These are phyloP conservation scores for Boletus sp. DNA, from an alignment of 768 basidiomycete genomes.

Conservation along the genomic window DNA sequence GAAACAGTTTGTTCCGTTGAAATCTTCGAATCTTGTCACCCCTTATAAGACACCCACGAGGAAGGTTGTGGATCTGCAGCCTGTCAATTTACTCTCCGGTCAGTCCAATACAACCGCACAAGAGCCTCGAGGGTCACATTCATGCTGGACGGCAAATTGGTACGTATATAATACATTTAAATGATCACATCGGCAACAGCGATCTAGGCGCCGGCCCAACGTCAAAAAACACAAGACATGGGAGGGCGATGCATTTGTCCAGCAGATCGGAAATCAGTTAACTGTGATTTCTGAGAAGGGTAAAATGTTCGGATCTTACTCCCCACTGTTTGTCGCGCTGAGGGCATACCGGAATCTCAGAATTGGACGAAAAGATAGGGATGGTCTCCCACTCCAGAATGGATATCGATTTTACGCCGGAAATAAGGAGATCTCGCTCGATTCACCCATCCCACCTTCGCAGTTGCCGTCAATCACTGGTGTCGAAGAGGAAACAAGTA, in stretches of 20 bases:
- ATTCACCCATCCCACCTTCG: conserved; percentile 45
- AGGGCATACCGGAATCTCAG: conserved; percentile 33
- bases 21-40: conserved; percentile 22
- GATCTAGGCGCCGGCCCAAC: conserved; percentile 64
- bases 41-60: conserved; percentile 24
- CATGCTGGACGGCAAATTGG: conserved; percentile 73
- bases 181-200: conserved; percentile 1
- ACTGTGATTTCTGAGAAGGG: conserved; percentile 69
- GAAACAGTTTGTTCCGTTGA: conserved; percentile 33
- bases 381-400: conserved; percentile 45
- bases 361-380: conserved; percentile 60
- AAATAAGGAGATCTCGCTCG: conserved; percentile 62
- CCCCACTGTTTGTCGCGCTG: conserved; percentile 1
- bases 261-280: conserved; percentile 46
- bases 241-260: conserved; percentile 75
- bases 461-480: conserved; percentile 49
- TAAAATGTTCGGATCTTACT: conserved; percentile 46
- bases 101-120: conserved; percentile 6
- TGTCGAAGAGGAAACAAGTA: conserved; percentile 26
- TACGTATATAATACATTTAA: conserved; percentile 26
- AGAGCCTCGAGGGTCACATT: conserved; percentile 17
- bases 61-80: conserved; percentile 38
- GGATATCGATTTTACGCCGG: conserved; percentile 45
- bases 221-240: conserved; percentile 80
- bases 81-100: conserved; percentile 35